Percentiles rank a stretch among this genome's conserved stretches.
Evolutionary conservation across 768 basidiomycete species (phyloP).

Genomic region (Leucosporidium creatinivorum): DNA sequence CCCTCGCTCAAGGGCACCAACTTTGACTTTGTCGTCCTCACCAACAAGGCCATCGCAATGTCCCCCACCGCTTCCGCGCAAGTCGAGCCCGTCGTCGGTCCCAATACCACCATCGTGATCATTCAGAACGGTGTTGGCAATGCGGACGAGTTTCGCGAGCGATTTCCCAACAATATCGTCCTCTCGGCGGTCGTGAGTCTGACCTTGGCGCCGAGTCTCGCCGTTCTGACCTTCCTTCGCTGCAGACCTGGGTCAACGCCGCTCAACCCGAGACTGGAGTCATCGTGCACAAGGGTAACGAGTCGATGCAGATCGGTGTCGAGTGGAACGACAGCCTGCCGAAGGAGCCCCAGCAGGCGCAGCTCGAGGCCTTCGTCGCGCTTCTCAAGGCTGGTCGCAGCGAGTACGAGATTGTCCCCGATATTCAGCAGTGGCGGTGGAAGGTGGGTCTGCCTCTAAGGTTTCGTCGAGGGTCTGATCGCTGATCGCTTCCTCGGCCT

Average conservation of each 20-base stretch:
- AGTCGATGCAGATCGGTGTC: constrained; percentile 25
- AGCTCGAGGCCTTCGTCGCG: constrained; percentile 14
- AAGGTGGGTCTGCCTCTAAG: not conserved
- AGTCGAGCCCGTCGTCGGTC: constrained; percentile 22
- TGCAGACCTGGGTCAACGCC: constrained; percentile 26
- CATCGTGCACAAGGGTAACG: constrained; percentile 23
- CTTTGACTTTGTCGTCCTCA: not conserved
- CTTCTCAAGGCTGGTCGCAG: constrained; percentile 6
- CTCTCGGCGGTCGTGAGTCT: not conserved
- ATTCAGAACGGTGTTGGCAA: constrained; percentile 41
- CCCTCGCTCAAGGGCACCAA: not conserved
- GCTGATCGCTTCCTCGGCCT: too few relatives aligned
- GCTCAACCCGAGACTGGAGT: constrained; percentile 16
- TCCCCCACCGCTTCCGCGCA: constrained; percentile 28
- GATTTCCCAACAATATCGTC: constrained; percentile 36
- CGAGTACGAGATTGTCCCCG: constrained; percentile 16
- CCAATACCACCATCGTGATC: constrained; percentile 33
- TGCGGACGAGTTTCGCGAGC: constrained; percentile 37
- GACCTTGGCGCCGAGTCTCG: not conserved
- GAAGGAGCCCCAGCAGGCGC: not conserved
- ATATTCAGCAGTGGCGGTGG: constrained; percentile 23
- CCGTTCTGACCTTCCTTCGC: not conserved
- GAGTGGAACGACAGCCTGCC: constrained; percentile 14
- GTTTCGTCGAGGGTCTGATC: too few relatives aligned
- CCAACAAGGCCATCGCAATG: constrained; percentile 4